These are phyloP conservation scores for Isatis tinctoria DNA, from an alignment of 345 rosid genomes.

Conservation along the genomic window DNA sequence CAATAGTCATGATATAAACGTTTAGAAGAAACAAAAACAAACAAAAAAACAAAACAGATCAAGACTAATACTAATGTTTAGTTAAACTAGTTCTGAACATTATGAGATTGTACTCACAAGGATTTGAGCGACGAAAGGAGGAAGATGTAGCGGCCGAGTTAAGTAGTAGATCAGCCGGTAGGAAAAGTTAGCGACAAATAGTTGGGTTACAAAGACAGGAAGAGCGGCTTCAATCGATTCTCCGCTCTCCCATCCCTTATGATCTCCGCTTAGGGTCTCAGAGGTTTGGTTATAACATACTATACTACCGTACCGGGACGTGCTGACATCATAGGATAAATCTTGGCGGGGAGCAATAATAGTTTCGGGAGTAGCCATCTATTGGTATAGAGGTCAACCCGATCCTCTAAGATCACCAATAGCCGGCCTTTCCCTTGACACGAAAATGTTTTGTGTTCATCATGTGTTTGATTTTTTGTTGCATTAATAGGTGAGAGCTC, in stretches of 20 bases:
- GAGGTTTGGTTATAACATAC: constrained; percentile 18
- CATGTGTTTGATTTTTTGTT: background rate
- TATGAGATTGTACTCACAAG: constrained; percentile 26
- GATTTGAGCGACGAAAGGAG: constrained; percentile 36
- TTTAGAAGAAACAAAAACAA: too few species aligned
- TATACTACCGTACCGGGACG: constrained; percentile 7
- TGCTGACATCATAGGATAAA: background rate
- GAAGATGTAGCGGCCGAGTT: constrained; percentile 18
- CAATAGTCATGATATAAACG: too few species aligned
- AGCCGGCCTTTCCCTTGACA: background rate
- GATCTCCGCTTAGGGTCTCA: background rate
- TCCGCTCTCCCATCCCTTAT: background rate
- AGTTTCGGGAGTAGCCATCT: background rate
- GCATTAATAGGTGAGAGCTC: constrained; percentile 18
- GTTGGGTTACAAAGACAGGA: constrained; percentile 20
- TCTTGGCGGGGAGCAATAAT: too few species aligned
- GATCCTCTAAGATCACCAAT: background rate
- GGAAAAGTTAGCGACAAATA: constrained; percentile 10
- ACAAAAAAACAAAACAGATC: too few species aligned
- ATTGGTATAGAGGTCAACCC: background rate
- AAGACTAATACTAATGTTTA: too few species aligned
- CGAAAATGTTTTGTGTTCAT: background rate
- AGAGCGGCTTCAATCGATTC: background rate
- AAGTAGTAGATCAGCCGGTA: constrained; percentile 15
- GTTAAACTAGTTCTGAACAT: background rate